Evolutionary conservation across 1,139 yeast genomes (phyloP).

Genomic region (Pichia sp.): DNA sequence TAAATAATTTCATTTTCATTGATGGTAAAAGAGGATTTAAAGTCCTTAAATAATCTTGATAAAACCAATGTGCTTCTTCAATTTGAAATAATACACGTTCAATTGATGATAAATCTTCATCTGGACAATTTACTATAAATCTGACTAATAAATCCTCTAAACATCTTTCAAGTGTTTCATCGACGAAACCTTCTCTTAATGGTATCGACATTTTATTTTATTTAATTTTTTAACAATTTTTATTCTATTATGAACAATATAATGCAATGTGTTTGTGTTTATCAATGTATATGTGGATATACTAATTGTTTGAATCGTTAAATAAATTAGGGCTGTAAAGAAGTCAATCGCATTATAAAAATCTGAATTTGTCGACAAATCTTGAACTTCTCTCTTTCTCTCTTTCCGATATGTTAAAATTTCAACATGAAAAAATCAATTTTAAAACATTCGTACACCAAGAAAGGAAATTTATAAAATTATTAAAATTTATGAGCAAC

Average conservation of each 20-base stretch:
- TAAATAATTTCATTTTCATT: constrained; percentile 75
- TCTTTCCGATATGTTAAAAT: too few relatives aligned
- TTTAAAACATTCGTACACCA: neutral
- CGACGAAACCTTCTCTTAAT: constrained; percentile 49
- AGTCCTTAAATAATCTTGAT: constrained; percentile 74
- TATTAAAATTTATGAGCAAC: neutral
- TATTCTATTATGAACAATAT: neutral
- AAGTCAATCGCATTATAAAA: too few relatives aligned
- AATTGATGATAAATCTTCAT: constrained; percentile 78
- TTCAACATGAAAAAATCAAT: neutral
- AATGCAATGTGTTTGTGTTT: neutral
- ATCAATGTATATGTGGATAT: neutral
- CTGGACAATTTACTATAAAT: constrained; percentile 86
- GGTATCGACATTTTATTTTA: constrained; percentile 45
- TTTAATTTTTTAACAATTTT: neutral
- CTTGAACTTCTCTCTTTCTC: too few relatives aligned
- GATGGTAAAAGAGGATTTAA: constrained; percentile 73
- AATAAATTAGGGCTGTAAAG: too few relatives aligned
- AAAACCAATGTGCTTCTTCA: constrained; percentile 99
- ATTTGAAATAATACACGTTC: constrained; percentile 90
- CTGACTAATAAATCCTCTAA: constrained; percentile 85
- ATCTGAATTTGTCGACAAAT: too few relatives aligned
- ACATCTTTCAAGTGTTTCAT: constrained; percentile 63
- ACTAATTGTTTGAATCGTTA: constrained; percentile 2
- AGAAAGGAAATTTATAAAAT: neutral